A percentile compares a stretch with the other conserved stretches of the same genome.
Evolutionary conservation across 1,139 yeast genomes (phyloP).

Genomic region (Taiozyma sp.): DNA sequence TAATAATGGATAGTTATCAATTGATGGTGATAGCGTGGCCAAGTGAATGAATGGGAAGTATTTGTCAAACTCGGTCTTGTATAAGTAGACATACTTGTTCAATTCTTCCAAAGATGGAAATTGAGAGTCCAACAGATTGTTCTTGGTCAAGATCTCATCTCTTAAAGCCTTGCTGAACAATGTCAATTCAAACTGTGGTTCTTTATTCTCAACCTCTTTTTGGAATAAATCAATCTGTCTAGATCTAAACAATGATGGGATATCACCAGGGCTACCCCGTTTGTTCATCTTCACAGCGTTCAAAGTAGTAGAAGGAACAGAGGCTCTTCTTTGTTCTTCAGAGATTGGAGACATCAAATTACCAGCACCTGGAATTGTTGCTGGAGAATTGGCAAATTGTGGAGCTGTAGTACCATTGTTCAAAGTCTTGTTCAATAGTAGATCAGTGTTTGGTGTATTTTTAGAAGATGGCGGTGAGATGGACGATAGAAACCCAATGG

Average conservation of each 20-base stretch:
- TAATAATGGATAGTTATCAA: conserved; percentile 69
- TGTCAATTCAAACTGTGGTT: conserved; percentile 11
- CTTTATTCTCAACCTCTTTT: conserved; percentile 28
- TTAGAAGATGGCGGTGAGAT: conserved; percentile 17
- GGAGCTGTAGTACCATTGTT: neutral
- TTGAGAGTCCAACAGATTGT: conserved; percentile 48
- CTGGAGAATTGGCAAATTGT: neutral
- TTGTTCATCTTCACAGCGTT: neutral
- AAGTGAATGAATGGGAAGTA: conserved; percentile 84
- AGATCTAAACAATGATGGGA: conserved; percentile 51
- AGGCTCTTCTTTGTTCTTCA: neutral
- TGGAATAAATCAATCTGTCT: conserved; percentile 58
- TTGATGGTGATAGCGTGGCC: conserved; percentile 54
- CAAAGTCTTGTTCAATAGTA: neutral
- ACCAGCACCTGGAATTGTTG: neutral
- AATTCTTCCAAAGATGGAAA: conserved; percentile 74
- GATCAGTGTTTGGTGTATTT: conserved; percentile 3
- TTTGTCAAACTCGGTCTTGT: conserved; percentile 69
- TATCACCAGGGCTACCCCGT: conserved; percentile 26
- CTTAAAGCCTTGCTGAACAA: conserved; percentile 49
- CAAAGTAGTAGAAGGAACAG: neutral
- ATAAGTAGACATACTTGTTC: conserved; percentile 66
- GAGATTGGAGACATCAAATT: neutral
- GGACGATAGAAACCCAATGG: conserved; percentile 52
- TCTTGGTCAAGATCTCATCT: conserved; percentile 44